phyloP scores from a whole-genome alignment of 441 rosid species.

The Populus hybrid region DNA sequence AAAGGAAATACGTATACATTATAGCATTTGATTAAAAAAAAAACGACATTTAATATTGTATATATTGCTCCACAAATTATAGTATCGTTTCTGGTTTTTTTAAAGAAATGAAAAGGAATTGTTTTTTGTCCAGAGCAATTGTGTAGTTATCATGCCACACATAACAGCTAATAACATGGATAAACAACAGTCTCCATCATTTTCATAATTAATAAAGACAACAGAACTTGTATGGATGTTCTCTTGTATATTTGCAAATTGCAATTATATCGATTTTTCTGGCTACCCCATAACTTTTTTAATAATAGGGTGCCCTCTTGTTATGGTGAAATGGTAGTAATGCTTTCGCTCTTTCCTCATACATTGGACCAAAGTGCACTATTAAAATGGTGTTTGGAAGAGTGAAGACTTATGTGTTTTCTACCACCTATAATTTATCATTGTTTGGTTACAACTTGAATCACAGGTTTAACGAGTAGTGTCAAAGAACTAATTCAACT shows the following conservation, averaged over 20 bases:
- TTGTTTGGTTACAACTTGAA: no score
- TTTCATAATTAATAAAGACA: not conserved
- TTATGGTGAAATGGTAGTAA: not conserved
- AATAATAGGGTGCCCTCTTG: not conserved
- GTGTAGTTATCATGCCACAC: not conserved
- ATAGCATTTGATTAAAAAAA: not conserved
- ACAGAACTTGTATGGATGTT: not conserved
- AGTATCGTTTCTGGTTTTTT: no score
- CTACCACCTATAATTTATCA: no score
- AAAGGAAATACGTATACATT: not conserved
- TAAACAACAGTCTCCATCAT: not conserved
- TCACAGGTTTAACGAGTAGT: rapidly evolving
- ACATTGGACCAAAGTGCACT: not conserved
- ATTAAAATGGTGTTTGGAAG: not conserved
- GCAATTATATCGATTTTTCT: not conserved
- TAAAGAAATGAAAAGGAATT: not conserved
- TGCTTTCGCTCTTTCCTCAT: not conserved
- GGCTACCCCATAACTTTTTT: not conserved
- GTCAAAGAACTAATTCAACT: no score
- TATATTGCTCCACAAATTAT: not conserved
- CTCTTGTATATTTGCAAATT: not conserved
- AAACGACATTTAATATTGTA: not conserved
- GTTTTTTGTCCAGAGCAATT: not conserved
- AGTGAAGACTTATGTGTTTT: no score
- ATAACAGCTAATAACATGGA: not conserved